Conservation (phyloP, 495 filamentous ascomycete genomes). For the Evansstolkia leycettana region DNA sequence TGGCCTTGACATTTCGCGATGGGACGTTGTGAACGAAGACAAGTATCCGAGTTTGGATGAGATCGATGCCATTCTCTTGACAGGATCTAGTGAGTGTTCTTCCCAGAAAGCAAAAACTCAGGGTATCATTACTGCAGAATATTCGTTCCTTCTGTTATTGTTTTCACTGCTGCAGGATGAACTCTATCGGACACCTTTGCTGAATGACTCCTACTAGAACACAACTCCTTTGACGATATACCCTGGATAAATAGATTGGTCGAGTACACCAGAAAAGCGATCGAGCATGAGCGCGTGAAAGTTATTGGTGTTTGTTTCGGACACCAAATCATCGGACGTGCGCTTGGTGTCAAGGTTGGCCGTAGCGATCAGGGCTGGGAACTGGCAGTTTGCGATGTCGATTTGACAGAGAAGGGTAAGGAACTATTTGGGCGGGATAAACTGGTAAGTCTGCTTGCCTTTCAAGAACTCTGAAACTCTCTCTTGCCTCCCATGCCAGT, state of each 20-base stretch:
- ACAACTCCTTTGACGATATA: slow-evolving; percentile 52
- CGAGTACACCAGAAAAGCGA: slow-evolving; percentile 48
- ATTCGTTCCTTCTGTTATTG: too few relatives aligned
- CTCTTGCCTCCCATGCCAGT: not conserved
- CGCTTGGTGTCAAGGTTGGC: slow-evolving; percentile 56
- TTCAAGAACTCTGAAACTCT: not conserved
- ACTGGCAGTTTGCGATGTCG: slow-evolving; percentile 56
- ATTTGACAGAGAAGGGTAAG: slow-evolving; percentile 58
- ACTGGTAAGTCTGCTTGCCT: slow-evolving; percentile 38
- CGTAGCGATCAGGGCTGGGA: slow-evolving; percentile 68
- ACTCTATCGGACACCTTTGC: too few relatives aligned
- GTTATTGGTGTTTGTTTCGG: slow-evolving; percentile 82
- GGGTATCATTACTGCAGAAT: too few relatives aligned
- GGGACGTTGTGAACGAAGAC: slow-evolving; percentile 49
- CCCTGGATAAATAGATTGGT: slow-evolving; percentile 71
- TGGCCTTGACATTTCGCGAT: slow-evolving; percentile 47
- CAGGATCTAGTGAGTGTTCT: slow-evolving; percentile 45
- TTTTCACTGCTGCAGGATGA: too few relatives aligned
- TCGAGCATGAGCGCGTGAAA: slow-evolving; percentile 46
- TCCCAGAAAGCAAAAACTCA: too few relatives aligned
- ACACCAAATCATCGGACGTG: slow-evolving; percentile 78
- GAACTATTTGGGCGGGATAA: slow-evolving; percentile 58
- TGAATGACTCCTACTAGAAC: slow-evolving; percentile 20
- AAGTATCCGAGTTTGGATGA: slow-evolving; percentile 57
- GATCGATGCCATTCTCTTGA: slow-evolving; percentile 74